Evolutionary conservation across 805 yeast species (phyloP).

Genomic region (Saccharomyces jurei): DNA sequence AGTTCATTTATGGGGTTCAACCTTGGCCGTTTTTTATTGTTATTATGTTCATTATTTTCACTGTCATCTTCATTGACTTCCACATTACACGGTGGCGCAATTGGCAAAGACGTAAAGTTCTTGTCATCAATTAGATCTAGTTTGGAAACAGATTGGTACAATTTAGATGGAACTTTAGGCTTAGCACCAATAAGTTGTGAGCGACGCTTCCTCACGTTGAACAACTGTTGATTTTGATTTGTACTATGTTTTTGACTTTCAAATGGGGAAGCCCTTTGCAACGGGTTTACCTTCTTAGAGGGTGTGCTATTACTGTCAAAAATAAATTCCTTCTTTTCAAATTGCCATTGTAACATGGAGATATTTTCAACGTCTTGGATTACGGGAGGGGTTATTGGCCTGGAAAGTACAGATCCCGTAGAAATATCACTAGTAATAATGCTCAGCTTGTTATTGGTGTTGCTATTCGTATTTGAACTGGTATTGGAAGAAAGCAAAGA

Average conservation of each 20-base stretch:
- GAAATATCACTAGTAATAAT: background rate
- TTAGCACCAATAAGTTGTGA: slow-evolving; percentile 24
- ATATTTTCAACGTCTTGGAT: slow-evolving; percentile 9
- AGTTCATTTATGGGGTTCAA: slow-evolving; percentile 12
- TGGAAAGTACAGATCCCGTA: slow-evolving; percentile 1
- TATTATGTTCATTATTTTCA: background rate
- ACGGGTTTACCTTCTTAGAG: slow-evolving; percentile 12
- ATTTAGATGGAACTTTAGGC: slow-evolving; percentile 21
- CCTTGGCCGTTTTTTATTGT: slow-evolving; percentile 5
- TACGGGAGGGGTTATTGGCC: slow-evolving; percentile 12
- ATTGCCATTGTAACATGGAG: slow-evolving; percentile 22
- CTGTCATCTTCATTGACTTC: background rate
- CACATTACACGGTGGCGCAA: slow-evolving; percentile 20
- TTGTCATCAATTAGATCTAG: slow-evolving; percentile 26
- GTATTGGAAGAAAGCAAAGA: slow-evolving; percentile 20
- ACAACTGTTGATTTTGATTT: slow-evolving; percentile 5
- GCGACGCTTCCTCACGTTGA: slow-evolving; percentile 17
- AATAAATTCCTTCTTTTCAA: slow-evolving; percentile 21
- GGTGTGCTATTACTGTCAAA: slow-evolving; percentile 30
- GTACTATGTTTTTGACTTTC: background rate
- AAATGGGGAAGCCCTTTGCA: background rate
- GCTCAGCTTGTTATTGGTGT: slow-evolving; percentile 6
- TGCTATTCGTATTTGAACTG: slow-evolving; percentile 4
- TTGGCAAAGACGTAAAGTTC: slow-evolving; percentile 25
- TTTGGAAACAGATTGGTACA: slow-evolving; percentile 22